A percentile compares a stretch with the other conserved stretches of the same genome.
Evolutionary conservation across 2,329 filamentous ascomycete species (phyloP).

Genomic region (Fusarium pilosicola): DNA sequence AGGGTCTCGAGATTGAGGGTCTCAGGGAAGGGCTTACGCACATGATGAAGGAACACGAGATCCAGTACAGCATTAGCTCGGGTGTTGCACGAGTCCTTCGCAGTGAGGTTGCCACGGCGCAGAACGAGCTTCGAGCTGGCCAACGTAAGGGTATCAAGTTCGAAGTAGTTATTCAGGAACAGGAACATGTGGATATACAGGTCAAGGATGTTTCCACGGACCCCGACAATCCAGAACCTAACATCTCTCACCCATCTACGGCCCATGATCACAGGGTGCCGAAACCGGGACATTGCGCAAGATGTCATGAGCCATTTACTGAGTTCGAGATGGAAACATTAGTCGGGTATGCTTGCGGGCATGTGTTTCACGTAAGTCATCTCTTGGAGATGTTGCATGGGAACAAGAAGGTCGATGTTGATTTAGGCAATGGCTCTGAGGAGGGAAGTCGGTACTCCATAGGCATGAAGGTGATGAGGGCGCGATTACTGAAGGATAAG

Average conservation of each 20-base stretch:
- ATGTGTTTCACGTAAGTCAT: slow-evolving; percentile 82
- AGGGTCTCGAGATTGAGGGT: slow-evolving; percentile 91
- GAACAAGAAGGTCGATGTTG: slow-evolving; percentile 58
- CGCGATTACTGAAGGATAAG: slow-evolving; percentile 78
- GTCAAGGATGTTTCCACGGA: slow-evolving; percentile 52
- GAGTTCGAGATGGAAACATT: slow-evolving; percentile 76
- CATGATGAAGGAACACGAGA: slow-evolving; percentile 95
- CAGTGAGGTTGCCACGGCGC: slow-evolving; percentile 86
- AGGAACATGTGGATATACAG: slow-evolving; percentile 56
- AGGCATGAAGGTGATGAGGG: slow-evolving; percentile 87
- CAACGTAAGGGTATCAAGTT: slow-evolving; percentile 91
- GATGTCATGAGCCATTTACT: slow-evolving; percentile 65
- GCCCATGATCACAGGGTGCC: slow-evolving; percentile 48
- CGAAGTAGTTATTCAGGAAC: slow-evolving; percentile 68
- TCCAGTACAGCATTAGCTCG: slow-evolving; percentile 90
- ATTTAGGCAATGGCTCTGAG: slow-evolving; percentile 56
- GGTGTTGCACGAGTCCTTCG: slow-evolving; percentile 88
- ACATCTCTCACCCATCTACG: slow-evolving; percentile 23
- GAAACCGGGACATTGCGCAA: slow-evolving; percentile 67
- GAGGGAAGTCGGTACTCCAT: slow-evolving; percentile 70
- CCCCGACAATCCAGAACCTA: slow-evolving; percentile 36
- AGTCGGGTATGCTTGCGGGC: slow-evolving; percentile 83
- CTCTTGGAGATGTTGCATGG: slow-evolving; percentile 66
- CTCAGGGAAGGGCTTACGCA: slow-evolving; percentile 87
- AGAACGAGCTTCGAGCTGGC: slow-evolving; percentile 81